Evolutionary conservation across 1,284 basidiomycete genomes (phyloP), one percentile per base, ranked within the genome.

Genomic region (Cryptococcus sp.): DNA sequence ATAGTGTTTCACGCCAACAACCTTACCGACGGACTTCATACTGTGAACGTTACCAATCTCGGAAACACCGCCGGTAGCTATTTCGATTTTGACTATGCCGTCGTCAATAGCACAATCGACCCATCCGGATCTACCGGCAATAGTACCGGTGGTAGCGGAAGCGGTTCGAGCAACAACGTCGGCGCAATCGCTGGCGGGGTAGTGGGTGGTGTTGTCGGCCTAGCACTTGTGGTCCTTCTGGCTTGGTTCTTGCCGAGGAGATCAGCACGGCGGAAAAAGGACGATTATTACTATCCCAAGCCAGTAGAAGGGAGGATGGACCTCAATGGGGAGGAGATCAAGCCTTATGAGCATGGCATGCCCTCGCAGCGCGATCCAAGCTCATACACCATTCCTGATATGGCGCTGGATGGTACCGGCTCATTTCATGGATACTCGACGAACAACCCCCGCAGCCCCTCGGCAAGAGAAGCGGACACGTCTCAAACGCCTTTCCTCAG

Each of bases 131-230:
- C 47, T 38, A 39, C 34, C 39, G 53, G 46, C 1, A 20, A 52
- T 10, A 37, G 22, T 19, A 17, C 6, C 22, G 25, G 26, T 16
- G 40, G 16, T 17, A 26, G 19, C 45, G 11, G 17, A 4, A 43
- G 44, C n/a, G 22, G 22, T 16, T 10, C 34, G n/a, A 34, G 37
- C 22, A 26, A 40, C n/a, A 45, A 52, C 34, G 37, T 47, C 4
- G 63, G 58, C 16, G 58, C 58, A 7, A 66, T 68, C 23, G 64
- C 46, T 3, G 66, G 64, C 22, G 61, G 61, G n/a, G 57, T 61
- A 2, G 60, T 59, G 26, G 65, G 60, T 29, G 64, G 64, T 3
- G 43, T 63, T 0, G 26, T 56, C 45, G 41, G n/a, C 10, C 41
- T 44, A 2, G 13, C 41, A n/a, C 5, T 44, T 34, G 29, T 10